A percentile compares a stretch with the other conserved stretches of the same genome.
Evolutionary conservation across 1,284 basidiomycete genomes (phyloP).

Genomic region (Meripilus lineatus): DNA sequence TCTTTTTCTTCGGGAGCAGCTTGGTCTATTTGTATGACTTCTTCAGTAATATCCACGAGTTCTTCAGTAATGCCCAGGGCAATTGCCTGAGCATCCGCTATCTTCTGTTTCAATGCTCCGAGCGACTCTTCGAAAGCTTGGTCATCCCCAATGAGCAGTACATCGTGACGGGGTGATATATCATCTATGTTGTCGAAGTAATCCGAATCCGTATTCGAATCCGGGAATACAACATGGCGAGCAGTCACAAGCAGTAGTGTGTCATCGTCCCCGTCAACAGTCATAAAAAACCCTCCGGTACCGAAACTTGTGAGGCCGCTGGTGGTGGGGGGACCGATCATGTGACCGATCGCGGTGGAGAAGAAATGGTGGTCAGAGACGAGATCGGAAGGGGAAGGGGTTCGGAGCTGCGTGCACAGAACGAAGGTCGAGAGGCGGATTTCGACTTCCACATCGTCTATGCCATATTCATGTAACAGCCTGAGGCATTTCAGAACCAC

Average conservation of each 20-base stretch:
- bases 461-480: background rate
- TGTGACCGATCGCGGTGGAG: background rate
- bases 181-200: background rate
- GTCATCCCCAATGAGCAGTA: background rate
- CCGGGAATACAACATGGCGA: constrained; percentile 1
- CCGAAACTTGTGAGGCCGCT: background rate
- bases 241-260: constrained; percentile 3
- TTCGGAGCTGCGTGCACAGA: too few species aligned
- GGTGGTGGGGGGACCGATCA: background rate
- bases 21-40: too few species aligned
- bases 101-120: background rate
- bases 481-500: background rate
- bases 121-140: background rate
- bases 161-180: background rate
- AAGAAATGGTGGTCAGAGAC: background rate
- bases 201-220: background rate
- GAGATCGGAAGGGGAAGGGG: background rate
- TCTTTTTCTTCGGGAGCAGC: too few species aligned
- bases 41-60: too few species aligned
- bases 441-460: constrained; percentile 2
- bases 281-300: background rate
- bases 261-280: background rate
- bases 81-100: background rate
- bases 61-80: background rate
- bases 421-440: background rate